These are phyloP conservation scores for Agrocybe praecox DNA, from an alignment of 768 basidiomycete genomes.

Conservation along the genomic window DNA sequence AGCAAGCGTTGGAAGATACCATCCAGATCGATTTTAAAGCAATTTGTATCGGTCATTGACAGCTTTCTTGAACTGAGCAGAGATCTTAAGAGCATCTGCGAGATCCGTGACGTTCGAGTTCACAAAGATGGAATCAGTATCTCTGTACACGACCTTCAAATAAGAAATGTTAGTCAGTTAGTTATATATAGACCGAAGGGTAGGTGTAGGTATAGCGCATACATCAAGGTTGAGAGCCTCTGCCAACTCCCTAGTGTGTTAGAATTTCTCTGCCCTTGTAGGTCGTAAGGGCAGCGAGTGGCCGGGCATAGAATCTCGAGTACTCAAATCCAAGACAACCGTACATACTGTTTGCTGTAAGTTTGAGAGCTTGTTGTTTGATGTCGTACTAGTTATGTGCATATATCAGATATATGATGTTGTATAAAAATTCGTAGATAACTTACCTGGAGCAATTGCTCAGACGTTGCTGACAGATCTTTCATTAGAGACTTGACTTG, in stretches of 20 bases:
- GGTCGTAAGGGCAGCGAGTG: slow-evolving; percentile 96
- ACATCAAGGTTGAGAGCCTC: slow-evolving; percentile 91
- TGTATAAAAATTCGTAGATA: background rate
- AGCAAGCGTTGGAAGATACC: slow-evolving; percentile 91
- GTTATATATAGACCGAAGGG: background rate
- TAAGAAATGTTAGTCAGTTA: background rate
- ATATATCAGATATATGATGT: background rate
- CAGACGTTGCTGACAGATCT: slow-evolving; percentile 68
- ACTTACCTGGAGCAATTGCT: slow-evolving; percentile 80
- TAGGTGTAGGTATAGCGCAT: slow-evolving; percentile 26
- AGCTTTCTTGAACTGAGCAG: slow-evolving; percentile 89
- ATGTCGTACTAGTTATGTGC: slow-evolving; percentile 77
- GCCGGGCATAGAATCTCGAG: slow-evolving; percentile 94
- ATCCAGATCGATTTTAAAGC: slow-evolving; percentile 96
- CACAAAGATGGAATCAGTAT: slow-evolving; percentile 98
- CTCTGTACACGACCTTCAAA: slow-evolving; percentile 92
- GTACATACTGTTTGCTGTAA: slow-evolving; percentile 99
- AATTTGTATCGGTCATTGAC: slow-evolving; percentile 96
- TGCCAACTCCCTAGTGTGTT: slow-evolving; percentile 88
- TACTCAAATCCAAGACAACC: slow-evolving; percentile 98
- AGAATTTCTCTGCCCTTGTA: slow-evolving; percentile 98
- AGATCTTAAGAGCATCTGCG: slow-evolving; percentile 88
- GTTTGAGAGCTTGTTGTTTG: slow-evolving; percentile 94
- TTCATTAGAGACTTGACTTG: slow-evolving; percentile 97
- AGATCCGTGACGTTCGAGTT: slow-evolving; percentile 93